Evolutionary conservation across 495 filamentous ascomycete species (phyloP).

Genomic region (Hypoxylon subgilvum): DNA sequence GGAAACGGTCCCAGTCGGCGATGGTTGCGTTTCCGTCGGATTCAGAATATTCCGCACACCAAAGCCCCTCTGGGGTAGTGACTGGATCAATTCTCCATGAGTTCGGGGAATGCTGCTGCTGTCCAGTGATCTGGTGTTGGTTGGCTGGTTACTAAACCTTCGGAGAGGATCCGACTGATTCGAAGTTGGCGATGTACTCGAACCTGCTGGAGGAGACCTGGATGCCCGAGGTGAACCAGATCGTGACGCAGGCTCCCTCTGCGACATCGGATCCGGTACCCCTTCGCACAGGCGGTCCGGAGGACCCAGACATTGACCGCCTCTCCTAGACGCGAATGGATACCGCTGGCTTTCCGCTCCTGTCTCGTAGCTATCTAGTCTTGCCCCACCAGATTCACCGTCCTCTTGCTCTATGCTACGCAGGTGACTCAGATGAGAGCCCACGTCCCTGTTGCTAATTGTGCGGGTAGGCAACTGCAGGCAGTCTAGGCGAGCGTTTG

Average conservation of each 20-base stretch:
- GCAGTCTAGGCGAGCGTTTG: constrained; percentile 22
- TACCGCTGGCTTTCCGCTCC: constrained; percentile 36
- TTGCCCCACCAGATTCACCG: constrained; percentile 40
- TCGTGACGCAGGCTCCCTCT: constrained; percentile 58
- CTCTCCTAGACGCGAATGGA: constrained; percentile 37
- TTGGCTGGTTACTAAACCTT: constrained; percentile 32
- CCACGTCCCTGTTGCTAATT: constrained; percentile 30
- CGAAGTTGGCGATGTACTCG: constrained; percentile 34
- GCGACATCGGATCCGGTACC: constrained; percentile 67
- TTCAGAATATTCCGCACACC: constrained; percentile 61
- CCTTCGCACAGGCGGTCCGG: constrained; percentile 56
- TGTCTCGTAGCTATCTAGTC: constrained; percentile 43
- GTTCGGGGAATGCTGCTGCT: constrained; percentile 32
- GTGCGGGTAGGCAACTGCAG: constrained; percentile 30
- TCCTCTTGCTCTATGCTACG: constrained; percentile 33
- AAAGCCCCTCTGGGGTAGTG: constrained; percentile 49
- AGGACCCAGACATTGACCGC: constrained; percentile 62
- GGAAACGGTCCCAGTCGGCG: constrained; percentile 29
- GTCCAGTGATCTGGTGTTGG: constrained; percentile 30
- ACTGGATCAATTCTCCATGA: constrained; percentile 43
- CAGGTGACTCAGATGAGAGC: constrained; percentile 29
- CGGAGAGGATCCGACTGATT: constrained; percentile 34
- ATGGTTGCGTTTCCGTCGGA: constrained; percentile 45
- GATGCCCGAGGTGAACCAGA: constrained; percentile 53
- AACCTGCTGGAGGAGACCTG: constrained; percentile 36